These are phyloP conservation scores for Moniliophthora roreri DNA, from an alignment of 1,284 basidiomycete genomes.

Conservation along the genomic window DNA sequence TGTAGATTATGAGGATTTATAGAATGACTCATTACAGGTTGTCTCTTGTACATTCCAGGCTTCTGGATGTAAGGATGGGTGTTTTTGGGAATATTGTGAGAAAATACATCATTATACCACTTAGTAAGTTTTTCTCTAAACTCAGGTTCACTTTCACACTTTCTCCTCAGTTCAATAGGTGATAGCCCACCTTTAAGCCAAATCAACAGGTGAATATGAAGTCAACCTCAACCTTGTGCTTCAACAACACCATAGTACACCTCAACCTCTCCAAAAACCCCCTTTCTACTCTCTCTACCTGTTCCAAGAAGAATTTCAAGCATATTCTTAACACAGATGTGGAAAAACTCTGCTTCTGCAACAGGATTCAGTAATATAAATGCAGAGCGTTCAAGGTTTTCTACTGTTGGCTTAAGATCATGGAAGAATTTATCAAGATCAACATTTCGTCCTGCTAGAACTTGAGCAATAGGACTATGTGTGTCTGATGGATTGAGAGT, in stretches of 20 bases:
- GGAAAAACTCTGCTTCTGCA: slow-evolving; percentile 18
- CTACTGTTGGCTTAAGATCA: background rate
- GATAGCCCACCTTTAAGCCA: background rate
- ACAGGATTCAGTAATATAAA: slow-evolving; percentile 13
- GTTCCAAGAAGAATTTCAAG: slow-evolving; percentile 11
- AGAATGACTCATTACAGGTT: slow-evolving; percentile 9
- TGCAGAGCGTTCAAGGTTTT: background rate
- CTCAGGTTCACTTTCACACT: background rate
- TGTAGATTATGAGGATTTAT: slow-evolving; percentile 2
- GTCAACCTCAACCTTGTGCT: background rate
- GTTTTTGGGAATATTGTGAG: background rate
- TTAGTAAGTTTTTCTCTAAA: background rate
- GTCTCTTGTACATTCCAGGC: background rate
- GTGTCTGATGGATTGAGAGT: slow-evolving; percentile 16
- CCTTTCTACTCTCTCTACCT: slow-evolving; percentile 3
- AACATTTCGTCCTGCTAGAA: slow-evolving; percentile 14
- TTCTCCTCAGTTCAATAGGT: background rate
- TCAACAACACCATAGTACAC: slow-evolving; percentile 6
- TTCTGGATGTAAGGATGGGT: background rate
- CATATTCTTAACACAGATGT: slow-evolving; percentile 11
- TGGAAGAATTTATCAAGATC: slow-evolving; percentile 12
- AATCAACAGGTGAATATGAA: slow-evolving; percentile 2
- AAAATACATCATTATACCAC: slow-evolving; percentile 4
- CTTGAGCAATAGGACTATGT: slow-evolving; percentile 14
- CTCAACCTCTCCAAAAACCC: slow-evolving; percentile 15